phyloP scores from a whole-genome alignment of 1,139 yeast genomes.

The Geotrichum phurueaensis region DNA sequence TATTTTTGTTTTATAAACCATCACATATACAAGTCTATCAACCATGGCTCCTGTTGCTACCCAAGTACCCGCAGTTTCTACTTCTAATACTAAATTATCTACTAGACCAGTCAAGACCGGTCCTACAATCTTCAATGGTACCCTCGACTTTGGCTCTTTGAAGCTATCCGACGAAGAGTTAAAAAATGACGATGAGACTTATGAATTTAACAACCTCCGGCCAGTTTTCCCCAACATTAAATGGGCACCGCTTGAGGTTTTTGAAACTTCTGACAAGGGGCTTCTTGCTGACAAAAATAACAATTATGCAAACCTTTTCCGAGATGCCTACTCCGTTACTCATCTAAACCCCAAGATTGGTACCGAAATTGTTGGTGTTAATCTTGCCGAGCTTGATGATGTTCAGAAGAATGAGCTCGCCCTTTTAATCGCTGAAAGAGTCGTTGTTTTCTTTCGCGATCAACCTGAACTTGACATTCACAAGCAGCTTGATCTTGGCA shows the following conservation, averaged over 20 bases:
- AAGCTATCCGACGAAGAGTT: background rate
- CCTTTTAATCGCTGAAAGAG: conserved; percentile 57
- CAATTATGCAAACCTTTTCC: conserved; percentile 45
- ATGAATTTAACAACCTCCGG: conserved; percentile 18
- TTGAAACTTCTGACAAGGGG: conserved; percentile 19
- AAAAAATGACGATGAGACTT: conserved; percentile 1
- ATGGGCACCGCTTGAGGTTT: conserved; percentile 25
- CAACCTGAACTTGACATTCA: conserved; percentile 45
- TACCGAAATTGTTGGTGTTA: conserved; percentile 55
- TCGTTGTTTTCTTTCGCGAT: conserved; percentile 59
- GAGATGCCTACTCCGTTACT: conserved; percentile 36
- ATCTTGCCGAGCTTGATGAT: conserved; percentile 40
- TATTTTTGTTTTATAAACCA: background rate
- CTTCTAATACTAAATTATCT: background rate
- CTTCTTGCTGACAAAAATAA: conserved; percentile 20
- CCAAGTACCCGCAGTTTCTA: background rate
- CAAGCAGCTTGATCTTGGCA: conserved; percentile 55
- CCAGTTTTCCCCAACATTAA: conserved; percentile 33
- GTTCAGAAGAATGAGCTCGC: conserved; percentile 61
- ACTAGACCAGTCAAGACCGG: background rate
- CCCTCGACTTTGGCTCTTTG: background rate
- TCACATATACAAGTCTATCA: background rate
- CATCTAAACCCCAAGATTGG: conserved; percentile 61
- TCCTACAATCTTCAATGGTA: background rate
- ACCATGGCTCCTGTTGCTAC: conserved; percentile 14